Base-by-base conservation (phyloP, 306 rosid species). In the Canavalia ensiformis region DNA sequence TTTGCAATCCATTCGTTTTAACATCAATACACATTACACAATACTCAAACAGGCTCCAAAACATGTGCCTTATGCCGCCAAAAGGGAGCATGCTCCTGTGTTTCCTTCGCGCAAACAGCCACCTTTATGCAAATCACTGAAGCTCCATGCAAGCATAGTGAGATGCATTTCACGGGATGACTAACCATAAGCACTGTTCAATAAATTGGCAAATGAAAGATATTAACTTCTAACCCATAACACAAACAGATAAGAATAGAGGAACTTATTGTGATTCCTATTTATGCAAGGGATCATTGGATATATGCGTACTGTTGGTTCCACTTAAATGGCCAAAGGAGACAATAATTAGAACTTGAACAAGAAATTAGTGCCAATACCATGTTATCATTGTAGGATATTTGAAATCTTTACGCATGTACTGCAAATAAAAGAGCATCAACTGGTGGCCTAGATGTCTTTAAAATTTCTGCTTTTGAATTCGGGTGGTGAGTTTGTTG, bases 71-170 rank as follows among this genome's bases (percentile, higher is more conserved):
- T 10, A n/a, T 58, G 60, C 74, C 7, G 60, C 68, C 25, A 8
- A 58, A 84, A 75, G 55, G 70, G 56, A 75, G 78, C 75, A 46
- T 35, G 72, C 18, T 12, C 65, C 50, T 55, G 2, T 63, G 67
- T 10, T 80, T 33, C 52, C 67, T 50, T 66, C 46, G 69, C 70
- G 69, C 70, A 54, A 54, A 31, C 68, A 30, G 66, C 68, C 55
- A 59, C 75, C 65, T 75, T 70, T 47, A 69, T 44, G 71, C 9
- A 59, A 44, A 80, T 55, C 68, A 33, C 55, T 42, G 62, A 75
- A 59, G 62, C 82, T 60, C 74, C 82, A 54, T 70, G 55, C 49
- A 51, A 34, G 68, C 33, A 72, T 29, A 35, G 8, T 73, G 65
- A 11, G 11, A 41, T 50, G 42, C 64, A 9, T 25, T 81, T 70